Conservation (phyloP, 345 rosid genomes). For the Erodium maritimum region DNA sequence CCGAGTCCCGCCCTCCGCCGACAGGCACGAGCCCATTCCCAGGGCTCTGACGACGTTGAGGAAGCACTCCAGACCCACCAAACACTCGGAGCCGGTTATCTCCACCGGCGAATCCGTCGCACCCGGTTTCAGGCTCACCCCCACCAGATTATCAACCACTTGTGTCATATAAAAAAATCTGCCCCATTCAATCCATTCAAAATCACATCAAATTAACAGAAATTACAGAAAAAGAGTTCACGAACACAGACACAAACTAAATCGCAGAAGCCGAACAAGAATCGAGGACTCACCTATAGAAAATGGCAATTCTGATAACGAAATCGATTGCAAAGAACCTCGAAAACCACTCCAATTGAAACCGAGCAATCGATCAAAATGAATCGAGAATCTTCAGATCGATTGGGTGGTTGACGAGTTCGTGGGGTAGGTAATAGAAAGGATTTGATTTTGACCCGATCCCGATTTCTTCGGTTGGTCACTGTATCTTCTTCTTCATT, state of each 20-base stretch:
- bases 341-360: neutral
- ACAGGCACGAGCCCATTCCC: constrained; percentile 32
- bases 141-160: neutral
- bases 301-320: neutral
- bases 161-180: neutral
- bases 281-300: neutral
- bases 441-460: too few species aligned
- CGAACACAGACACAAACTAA: neutral
- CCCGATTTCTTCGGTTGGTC: too few species aligned
- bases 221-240: neutral
- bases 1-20: constrained; percentile 25
- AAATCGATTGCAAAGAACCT: neutral
- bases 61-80: constrained; percentile 29
- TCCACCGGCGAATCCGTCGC: neutral
- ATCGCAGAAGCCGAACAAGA: neutral
- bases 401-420: too few species aligned
- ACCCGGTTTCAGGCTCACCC: neutral
- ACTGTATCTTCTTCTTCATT: neutral
- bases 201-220: neutral
- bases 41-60: constrained; percentile 29
- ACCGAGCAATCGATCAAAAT: too few species aligned
- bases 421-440: too few species aligned
- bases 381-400: too few species aligned
- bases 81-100: constrained; percentile 1
- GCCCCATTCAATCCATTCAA: neutral